Percentiles rank a stretch among this genome's conserved stretches.
Conservation (phyloP, 768 basidiomycete genomes). For the Tephrocybe sp. region DNA sequence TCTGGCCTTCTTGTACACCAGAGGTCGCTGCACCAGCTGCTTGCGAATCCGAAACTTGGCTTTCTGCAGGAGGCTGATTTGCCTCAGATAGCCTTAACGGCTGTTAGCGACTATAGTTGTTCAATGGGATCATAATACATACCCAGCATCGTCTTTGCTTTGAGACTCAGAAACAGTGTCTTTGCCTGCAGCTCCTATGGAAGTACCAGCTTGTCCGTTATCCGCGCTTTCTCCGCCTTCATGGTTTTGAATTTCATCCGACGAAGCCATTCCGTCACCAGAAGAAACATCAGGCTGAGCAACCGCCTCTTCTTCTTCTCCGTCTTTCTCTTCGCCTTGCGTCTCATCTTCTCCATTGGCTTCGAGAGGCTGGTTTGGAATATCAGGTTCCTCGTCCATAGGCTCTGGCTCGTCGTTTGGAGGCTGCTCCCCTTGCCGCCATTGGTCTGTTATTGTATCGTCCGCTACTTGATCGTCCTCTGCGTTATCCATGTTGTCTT, state of each 20-base stretch:
- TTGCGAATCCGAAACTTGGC: constrained; percentile 18
- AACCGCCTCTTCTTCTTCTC: constrained; percentile 27
- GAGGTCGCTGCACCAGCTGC: constrained; percentile 33
- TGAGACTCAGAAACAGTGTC: constrained; percentile 26
- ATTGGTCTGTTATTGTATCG: constrained; percentile 17
- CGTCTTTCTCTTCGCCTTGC: constrained; percentile 28
- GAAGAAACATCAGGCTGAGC: constrained; percentile 42
- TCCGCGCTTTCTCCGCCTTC: constrained; percentile 28
- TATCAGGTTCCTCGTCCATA: constrained; percentile 26
- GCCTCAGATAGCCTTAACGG: constrained; percentile 17
- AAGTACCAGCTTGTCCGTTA: constrained; percentile 28
- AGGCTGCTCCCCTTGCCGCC: constrained; percentile 18
- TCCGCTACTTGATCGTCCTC: constrained; percentile 23
- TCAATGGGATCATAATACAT: constrained; percentile 13
- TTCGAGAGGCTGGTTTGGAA: constrained; percentile 19
- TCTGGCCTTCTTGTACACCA: constrained; percentile 45
- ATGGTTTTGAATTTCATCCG: constrained; percentile 25
- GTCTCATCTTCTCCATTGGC: constrained; percentile 27
- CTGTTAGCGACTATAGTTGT: not conserved
- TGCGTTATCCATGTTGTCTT: constrained; percentile 31
- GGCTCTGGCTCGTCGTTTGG: constrained; percentile 24
- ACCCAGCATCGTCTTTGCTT: constrained; percentile 30
- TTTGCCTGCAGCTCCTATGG: constrained; percentile 26
- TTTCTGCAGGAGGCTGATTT: constrained; percentile 17
- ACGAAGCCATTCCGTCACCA: constrained; percentile 36